These are phyloP conservation scores for Didymella glomerata DNA, from an alignment of 2,329 filamentous ascomycete species.

Conservation along the genomic window DNA sequence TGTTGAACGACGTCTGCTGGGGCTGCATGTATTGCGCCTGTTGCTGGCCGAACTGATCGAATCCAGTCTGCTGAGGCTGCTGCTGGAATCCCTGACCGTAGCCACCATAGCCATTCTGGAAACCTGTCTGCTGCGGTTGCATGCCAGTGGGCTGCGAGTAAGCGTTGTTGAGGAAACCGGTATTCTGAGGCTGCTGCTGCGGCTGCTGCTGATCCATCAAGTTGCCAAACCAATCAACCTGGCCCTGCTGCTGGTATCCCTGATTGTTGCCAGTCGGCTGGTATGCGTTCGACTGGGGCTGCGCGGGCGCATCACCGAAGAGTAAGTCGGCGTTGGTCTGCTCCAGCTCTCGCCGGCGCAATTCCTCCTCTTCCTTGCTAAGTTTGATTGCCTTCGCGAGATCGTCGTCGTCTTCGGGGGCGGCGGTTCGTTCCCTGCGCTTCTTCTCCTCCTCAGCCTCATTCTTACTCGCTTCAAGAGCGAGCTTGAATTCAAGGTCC, in stretches of 20 bases:
- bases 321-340: slow-evolving; percentile 83
- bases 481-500: slow-evolving; percentile 87
- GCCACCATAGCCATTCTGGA: slow-evolving; percentile 73
- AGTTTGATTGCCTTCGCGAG: slow-evolving; percentile 93
- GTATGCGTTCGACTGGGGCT: slow-evolving; percentile 70
- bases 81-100: slow-evolving; percentile 60
- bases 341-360: slow-evolving; percentile 85
- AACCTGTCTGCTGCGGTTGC: slow-evolving; percentile 68
- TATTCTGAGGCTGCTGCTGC: slow-evolving; percentile 67
- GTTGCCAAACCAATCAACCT: slow-evolving; percentile 97
- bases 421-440: slow-evolving; percentile 66
- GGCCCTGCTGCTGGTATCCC: slow-evolving; percentile 95
- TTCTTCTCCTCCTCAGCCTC: slow-evolving; percentile 92
- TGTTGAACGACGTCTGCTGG: slow-evolving; percentile 67
- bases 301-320: slow-evolving; percentile 81
- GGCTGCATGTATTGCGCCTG: slow-evolving; percentile 60
- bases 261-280: slow-evolving; percentile 93
- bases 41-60: slow-evolving; percentile 63
- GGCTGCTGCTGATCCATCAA: slow-evolving; percentile 76
- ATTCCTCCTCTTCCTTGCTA: slow-evolving; percentile 91
- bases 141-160: slow-evolving; percentile 83
- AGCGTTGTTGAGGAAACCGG: slow-evolving; percentile 72
- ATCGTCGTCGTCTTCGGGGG: slow-evolving; percentile 73
- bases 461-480: slow-evolving; percentile 92
- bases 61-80: slow-evolving; percentile 70